Evolutionary conservation across 345 rosid species (phyloP).

Genomic region (Brassica nigra): DNA sequence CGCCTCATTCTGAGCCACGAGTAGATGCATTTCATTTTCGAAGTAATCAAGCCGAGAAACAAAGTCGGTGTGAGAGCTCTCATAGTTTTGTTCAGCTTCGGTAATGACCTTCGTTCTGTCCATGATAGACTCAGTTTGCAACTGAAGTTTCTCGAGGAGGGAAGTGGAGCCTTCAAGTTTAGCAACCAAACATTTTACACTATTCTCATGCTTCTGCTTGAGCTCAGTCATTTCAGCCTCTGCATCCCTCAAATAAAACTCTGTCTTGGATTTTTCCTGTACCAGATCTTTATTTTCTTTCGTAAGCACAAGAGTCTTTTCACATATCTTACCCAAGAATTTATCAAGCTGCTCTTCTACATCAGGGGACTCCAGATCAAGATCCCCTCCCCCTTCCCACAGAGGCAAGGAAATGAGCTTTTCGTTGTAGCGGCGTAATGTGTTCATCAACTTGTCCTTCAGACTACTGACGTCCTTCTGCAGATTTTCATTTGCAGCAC

Average conservation of each 20-base stretch:
- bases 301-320: slow-evolving; percentile 50
- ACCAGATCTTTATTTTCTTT: slow-evolving; percentile 59
- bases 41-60: slow-evolving; percentile 59
- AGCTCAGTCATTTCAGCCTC: slow-evolving; percentile 53
- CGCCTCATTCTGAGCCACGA: slow-evolving; percentile 56
- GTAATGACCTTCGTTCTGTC: slow-evolving; percentile 52
- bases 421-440: slow-evolving; percentile 50
- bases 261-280: slow-evolving; percentile 55
- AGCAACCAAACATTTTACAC: slow-evolving; percentile 44
- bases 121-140: slow-evolving; percentile 57
- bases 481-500: slow-evolving; percentile 51
- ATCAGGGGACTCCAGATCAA: slow-evolving; percentile 51
- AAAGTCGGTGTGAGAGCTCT: slow-evolving; percentile 49
- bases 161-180: slow-evolving; percentile 55
- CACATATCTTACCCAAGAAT: slow-evolving; percentile 55
- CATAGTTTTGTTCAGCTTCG: slow-evolving; percentile 58
- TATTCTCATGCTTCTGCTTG: slow-evolving; percentile 61
- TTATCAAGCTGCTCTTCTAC: slow-evolving; percentile 51
- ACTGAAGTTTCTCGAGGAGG: slow-evolving; percentile 63
- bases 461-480: slow-evolving; percentile 47
- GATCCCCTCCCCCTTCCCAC: slow-evolving; percentile 39
- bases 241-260: slow-evolving; percentile 46
- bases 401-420: slow-evolving; percentile 42
- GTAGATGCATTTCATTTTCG: slow-evolving; percentile 58
- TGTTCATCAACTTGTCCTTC: slow-evolving; percentile 50